phyloP scores from a whole-genome alignment of 345 rosid species.

The Psidium friedrichsthalianum region DNA sequence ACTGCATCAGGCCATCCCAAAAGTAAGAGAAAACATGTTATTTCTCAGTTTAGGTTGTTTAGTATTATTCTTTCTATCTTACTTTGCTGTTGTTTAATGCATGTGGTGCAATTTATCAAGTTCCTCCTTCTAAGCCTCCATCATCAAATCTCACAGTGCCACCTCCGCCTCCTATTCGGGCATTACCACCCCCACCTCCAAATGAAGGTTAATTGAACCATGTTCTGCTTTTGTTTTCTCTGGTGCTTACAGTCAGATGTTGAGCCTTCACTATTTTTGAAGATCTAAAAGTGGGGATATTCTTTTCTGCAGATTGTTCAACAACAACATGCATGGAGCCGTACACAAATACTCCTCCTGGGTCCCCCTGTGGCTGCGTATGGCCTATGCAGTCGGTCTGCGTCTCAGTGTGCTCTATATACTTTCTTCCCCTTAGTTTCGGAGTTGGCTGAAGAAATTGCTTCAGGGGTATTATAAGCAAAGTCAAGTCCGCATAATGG shows the following conservation, averaged over 20 bases:
- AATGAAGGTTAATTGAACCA: slow-evolving; percentile 50
- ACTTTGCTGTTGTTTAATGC: slow-evolving; percentile 21
- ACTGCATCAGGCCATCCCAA: slow-evolving; percentile 23
- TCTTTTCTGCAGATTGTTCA: slow-evolving; percentile 59
- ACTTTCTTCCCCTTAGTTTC: slow-evolving; percentile 95
- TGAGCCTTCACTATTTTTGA: background rate
- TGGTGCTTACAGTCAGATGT: background rate
- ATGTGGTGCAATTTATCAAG: slow-evolving; percentile 7
- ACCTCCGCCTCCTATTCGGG: slow-evolving; percentile 42
- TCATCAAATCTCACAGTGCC: slow-evolving; percentile 49
- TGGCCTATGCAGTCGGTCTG: slow-evolving; percentile 89
- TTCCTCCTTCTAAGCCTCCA: slow-evolving; percentile 29
- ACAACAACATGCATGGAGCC: slow-evolving; percentile 67
- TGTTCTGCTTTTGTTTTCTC: background rate
- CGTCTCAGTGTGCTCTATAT: slow-evolving; percentile 65
- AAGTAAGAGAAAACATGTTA: slow-evolving; percentile 12
- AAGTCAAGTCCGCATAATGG: slow-evolving; percentile 93
- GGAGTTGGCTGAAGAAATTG: slow-evolving; percentile 70
- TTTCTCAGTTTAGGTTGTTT: background rate
- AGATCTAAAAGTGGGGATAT: slow-evolving; percentile 3
- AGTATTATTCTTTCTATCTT: background rate
- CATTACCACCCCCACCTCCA: slow-evolving; percentile 95
- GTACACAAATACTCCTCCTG: slow-evolving; percentile 84
- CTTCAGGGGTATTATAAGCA: slow-evolving; percentile 83
- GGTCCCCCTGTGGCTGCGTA: slow-evolving; percentile 89